These are phyloP conservation scores for Ascochyta koolunga DNA, from an alignment of 2,329 filamentous ascomycete species.

Conservation along the genomic window DNA sequence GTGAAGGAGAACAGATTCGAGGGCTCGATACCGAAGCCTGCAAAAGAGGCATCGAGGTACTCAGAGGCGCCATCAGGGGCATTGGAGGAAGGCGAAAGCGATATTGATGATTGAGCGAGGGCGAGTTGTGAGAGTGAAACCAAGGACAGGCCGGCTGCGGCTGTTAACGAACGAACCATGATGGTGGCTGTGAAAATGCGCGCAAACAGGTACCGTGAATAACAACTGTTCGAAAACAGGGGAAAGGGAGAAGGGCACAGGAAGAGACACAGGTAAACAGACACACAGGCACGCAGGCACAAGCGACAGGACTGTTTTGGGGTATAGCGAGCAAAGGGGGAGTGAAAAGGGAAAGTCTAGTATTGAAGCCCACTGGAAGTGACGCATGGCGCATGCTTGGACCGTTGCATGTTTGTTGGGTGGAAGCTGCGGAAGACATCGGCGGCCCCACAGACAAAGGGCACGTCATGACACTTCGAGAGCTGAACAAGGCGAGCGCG, in stretches of 20 bases:
- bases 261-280: not conserved
- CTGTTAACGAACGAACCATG: constrained; percentile 31
- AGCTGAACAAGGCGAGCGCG: not conserved
- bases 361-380: constrained; percentile 13
- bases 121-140: constrained; percentile 26
- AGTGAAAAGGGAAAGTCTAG: constrained; percentile 11
- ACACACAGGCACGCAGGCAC: too few species aligned
- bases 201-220: constrained; percentile 5
- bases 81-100: constrained; percentile 38
- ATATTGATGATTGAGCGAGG: constrained; percentile 39
- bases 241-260: not conserved
- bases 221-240: constrained; percentile 9
- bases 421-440: constrained; percentile 11
- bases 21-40: constrained; percentile 60
- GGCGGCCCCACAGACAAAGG: constrained; percentile 10
- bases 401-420: constrained; percentile 16
- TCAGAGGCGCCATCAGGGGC: constrained; percentile 41
- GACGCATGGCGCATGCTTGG: constrained; percentile 18
- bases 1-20: constrained; percentile 61
- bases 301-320: constrained; percentile 16
- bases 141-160: constrained; percentile 15
- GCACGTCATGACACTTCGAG: constrained; percentile 12
- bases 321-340: constrained; percentile 5
- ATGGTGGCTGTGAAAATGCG: constrained; percentile 19
- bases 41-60: constrained; percentile 53